Evolutionary conservation across 2,329 filamentous ascomycete species (phyloP).

Genomic region (Fusarium sp.): DNA sequence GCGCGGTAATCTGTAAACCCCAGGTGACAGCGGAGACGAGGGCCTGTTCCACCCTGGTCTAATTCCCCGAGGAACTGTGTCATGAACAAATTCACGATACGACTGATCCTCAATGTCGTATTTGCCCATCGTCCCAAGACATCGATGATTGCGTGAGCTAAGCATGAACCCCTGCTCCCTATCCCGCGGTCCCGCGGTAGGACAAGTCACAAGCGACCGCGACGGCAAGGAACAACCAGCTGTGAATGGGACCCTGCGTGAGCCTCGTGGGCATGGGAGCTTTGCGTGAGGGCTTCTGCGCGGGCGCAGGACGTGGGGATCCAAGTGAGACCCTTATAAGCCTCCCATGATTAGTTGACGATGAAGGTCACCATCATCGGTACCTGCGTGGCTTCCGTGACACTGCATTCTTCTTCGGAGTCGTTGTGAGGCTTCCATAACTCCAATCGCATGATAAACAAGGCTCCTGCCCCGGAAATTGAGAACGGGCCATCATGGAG

Average conservation of each 20-base stretch:
- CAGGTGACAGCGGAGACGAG: slow-evolving; percentile 25
- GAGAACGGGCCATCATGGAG: slow-evolving; percentile 21
- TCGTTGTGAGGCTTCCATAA: slow-evolving; percentile 8
- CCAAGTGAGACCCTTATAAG: slow-evolving; percentile 29
- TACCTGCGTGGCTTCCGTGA: slow-evolving; percentile 49
- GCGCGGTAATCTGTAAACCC: slow-evolving; percentile 8
- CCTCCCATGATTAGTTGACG: slow-evolving; percentile 12
- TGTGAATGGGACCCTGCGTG: slow-evolving; percentile 45
- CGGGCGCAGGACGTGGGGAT: slow-evolving; percentile 27
- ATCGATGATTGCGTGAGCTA: slow-evolving; percentile 30
- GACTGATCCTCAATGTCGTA: slow-evolving; percentile 25
- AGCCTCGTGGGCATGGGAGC: slow-evolving; percentile 40
- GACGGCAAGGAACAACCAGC: slow-evolving; percentile 38
- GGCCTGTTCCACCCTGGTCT: slow-evolving; percentile 11
- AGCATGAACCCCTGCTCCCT: slow-evolving; percentile 40
- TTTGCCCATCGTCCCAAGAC: slow-evolving; percentile 18
- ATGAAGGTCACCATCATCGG: slow-evolving; percentile 26
- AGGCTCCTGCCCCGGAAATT: neutral
- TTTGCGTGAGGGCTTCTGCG: slow-evolving; percentile 28
- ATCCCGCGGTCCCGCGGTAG: slow-evolving; percentile 35
- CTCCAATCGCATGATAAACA: slow-evolving; percentile 4
- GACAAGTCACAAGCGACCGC: slow-evolving; percentile 38
- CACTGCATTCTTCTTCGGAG: slow-evolving; percentile 34
- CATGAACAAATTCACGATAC: slow-evolving; percentile 37
- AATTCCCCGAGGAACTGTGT: slow-evolving; percentile 30